These are phyloP conservation scores for Fagus sylvatica DNA, from an alignment of 306 rosid genomes.

Conservation along the genomic window DNA sequence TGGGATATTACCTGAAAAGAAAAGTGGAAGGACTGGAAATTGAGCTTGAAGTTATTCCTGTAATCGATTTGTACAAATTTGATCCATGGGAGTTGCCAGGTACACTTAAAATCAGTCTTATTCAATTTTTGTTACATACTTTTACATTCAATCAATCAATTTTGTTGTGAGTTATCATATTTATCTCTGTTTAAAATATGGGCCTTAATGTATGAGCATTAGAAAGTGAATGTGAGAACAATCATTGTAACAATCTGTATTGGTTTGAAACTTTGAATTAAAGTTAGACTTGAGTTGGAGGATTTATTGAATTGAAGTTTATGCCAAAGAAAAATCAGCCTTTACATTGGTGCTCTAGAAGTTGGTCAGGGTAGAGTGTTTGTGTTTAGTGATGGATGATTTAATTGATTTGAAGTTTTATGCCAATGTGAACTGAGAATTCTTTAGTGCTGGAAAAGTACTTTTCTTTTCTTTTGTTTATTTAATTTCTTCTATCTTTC, in stretches of 20 bases:
- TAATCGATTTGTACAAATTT: constrained; percentile 79
- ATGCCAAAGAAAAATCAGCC: not conserved
- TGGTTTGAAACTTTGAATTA: not conserved
- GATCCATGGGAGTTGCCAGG: constrained; percentile 99
- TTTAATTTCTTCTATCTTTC: not conserved
- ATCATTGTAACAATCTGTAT: not conserved
- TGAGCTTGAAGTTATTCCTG: constrained; percentile 92
- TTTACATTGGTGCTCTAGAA: not conserved
- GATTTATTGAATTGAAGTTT: not conserved
- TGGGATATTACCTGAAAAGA: constrained; percentile 79
- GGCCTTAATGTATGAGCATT: not conserved
- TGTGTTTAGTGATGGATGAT: not conserved
- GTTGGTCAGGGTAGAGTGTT: not conserved
- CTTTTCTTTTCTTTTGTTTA: constrained; percentile 14
- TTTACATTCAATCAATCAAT: not conserved
- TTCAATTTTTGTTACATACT: not conserved
- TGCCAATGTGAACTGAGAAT: constrained; percentile 10
- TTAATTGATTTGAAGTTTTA: not conserved
- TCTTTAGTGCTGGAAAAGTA: constrained; percentile 6
- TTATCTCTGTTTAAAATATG: not conserved
- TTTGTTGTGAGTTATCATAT: not conserved
- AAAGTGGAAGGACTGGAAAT: constrained; percentile 76
- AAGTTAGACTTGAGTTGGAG: not conserved
- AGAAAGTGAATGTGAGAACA: not conserved
- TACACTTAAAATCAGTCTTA: constrained; percentile 29